Evolutionary conservation across 805 yeast genomes (phyloP).

Genomic region (Starmerella apis): DNA sequence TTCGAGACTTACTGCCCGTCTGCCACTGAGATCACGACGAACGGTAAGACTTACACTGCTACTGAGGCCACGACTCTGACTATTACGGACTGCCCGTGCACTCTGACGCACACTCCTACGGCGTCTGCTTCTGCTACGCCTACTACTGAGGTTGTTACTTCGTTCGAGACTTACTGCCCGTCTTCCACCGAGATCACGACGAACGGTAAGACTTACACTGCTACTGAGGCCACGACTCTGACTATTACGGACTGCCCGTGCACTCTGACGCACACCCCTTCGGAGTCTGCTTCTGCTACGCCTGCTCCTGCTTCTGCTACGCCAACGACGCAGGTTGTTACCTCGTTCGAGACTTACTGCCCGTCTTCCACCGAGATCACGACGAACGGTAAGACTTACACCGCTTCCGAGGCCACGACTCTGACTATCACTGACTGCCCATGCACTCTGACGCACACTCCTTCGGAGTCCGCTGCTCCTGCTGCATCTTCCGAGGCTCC

Average conservation of each 20-base stretch:
- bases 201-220: conserved; percentile 46
- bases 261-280: conserved; percentile 36
- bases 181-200: conserved; percentile 49
- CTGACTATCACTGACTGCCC: conserved; percentile 78
- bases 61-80: conserved; percentile 70
- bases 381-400: conserved; percentile 30
- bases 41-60: conserved; percentile 49
- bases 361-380: conserved; percentile 54
- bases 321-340: conserved; percentile 12
- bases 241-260: conserved; percentile 81
- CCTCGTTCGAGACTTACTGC: conserved; percentile 56
- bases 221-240: conserved; percentile 65
- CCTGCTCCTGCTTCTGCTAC: conserved; percentile 13
- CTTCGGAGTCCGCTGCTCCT: conserved; percentile 31
- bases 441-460: conserved; percentile 44
- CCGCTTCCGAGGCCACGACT: conserved; percentile 62
- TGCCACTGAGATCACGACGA: conserved; percentile 48
- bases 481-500: no score
- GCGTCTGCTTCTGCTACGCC: conserved; percentile 22
- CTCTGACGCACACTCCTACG: conserved; percentile 32
- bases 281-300: conserved; percentile 27
- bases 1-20: conserved; percentile 69
- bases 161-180: conserved; percentile 67
- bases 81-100: conserved; percentile 77
- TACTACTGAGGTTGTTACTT: conserved; percentile 16